phyloP scores from a whole-genome alignment of 1,284 basidiomycete species.

The Phlebopus sp. region DNA sequence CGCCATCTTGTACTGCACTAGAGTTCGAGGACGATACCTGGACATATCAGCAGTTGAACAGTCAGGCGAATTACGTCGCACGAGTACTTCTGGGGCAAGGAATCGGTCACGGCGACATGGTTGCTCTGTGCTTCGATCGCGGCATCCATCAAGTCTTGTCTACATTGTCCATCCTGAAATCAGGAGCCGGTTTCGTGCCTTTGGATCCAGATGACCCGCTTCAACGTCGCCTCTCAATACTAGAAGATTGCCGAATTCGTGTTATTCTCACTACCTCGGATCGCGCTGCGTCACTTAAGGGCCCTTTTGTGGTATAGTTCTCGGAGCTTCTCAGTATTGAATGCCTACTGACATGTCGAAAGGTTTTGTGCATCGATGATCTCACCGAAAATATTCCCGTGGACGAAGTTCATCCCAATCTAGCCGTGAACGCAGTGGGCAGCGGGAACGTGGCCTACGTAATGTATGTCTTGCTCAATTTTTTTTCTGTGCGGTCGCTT shows the following conservation, averaged over 20 bases:
- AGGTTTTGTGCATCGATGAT: constrained; percentile 1
- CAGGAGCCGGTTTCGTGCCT: constrained; percentile 18
- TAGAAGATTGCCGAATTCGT: constrained; percentile 7
- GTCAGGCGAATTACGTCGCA: constrained; percentile 12
- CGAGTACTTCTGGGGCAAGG: constrained; percentile 6
- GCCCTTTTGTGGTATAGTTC: constrained; percentile 1
- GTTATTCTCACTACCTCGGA: constrained; percentile 9
- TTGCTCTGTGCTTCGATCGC: constrained; percentile 13
- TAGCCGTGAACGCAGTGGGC: not conserved
- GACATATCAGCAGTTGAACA: constrained; percentile 14
- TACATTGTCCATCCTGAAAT: constrained; percentile 20
- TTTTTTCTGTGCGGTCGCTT: not conserved
- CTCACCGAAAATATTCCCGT: not conserved
- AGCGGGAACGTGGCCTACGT: constrained; percentile 8
- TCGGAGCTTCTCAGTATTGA: not conserved
- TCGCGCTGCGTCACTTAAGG: constrained; percentile 1
- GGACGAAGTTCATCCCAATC: not conserved
- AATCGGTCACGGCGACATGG: constrained; percentile 8
- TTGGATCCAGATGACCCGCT: constrained; percentile 14
- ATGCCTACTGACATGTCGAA: not conserved
- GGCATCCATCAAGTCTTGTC: constrained; percentile 15
- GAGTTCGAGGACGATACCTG: constrained; percentile 10
- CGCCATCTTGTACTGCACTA: constrained; percentile 7
- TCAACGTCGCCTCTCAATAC: constrained; percentile 5
- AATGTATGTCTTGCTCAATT: constrained; percentile 1